Percentiles rank a stretch among this genome's conserved stretches.
phyloP scores from a whole-genome alignment of 208 protist genomes.

The Vickermania ingenoplastis region DNA sequence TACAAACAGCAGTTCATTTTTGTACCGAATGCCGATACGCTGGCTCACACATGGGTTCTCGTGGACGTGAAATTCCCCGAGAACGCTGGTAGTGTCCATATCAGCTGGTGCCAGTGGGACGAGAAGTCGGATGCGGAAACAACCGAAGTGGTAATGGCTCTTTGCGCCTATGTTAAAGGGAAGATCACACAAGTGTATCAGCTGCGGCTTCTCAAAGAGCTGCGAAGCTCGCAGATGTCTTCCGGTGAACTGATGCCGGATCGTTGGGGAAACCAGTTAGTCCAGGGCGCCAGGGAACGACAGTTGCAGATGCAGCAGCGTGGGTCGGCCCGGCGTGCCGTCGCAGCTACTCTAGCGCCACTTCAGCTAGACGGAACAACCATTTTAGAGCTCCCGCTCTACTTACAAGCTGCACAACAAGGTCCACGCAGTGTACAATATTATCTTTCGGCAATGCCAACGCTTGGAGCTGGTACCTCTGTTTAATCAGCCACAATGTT shows the following conservation, averaged over 20 bases:
- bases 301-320: background rate
- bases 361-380: slow-evolving; percentile 51
- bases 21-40: slow-evolving; percentile 19
- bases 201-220: slow-evolving; percentile 73
- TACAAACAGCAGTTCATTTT: slow-evolving; percentile 47
- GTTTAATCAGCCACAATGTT: slow-evolving; percentile 83
- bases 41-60: slow-evolving; percentile 51
- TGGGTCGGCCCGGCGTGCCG: background rate
- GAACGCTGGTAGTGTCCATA: slow-evolving; percentile 2
- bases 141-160: slow-evolving; percentile 15
- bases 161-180: slow-evolving; percentile 37
- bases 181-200: slow-evolving; percentile 76
- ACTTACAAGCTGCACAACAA: slow-evolving; percentile 89
- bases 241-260: slow-evolving; percentile 65
- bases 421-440: slow-evolving; percentile 63
- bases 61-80: slow-evolving; percentile 31
- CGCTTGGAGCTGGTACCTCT: slow-evolving; percentile 76
- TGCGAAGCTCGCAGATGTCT: slow-evolving; percentile 74
- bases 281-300: background rate
- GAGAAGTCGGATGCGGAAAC: background rate
- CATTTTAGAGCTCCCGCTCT: slow-evolving; percentile 71
- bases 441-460: slow-evolving; percentile 58
- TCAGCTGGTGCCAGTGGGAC: background rate
- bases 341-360: slow-evolving; percentile 13
- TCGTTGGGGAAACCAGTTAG: slow-evolving; percentile 80